Evolutionary conservation across 306 rosid genomes (phyloP), one percentile per base, ranked within the genome.

Genomic region (Hippophae gyantsensis): DNA sequence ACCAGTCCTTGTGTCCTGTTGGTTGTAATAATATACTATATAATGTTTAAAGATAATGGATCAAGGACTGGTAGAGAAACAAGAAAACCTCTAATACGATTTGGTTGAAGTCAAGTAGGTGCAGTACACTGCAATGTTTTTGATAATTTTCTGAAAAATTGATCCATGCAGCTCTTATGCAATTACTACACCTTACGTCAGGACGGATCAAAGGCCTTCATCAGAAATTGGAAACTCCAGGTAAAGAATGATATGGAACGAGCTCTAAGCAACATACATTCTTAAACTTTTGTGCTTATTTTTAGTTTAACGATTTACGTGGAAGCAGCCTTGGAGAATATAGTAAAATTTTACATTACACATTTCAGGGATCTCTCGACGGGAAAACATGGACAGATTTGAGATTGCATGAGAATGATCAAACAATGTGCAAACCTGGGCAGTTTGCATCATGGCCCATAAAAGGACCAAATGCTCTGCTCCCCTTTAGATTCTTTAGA

Each of bases 391-490:
- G 98, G 98, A 82, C 81, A 10, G 70, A 81, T 66, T 68, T 87
- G 74, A 74, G 85, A 66, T 76, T 71, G 23, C 98, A 92, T 57
- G 98, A 85, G 72, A 87, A 85, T 63, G 98, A 92, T 8, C 56
- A 76, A 59, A 85, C 84, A 4, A 63, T 82, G 48, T 85, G 95
- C 68, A 92, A 92, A 69, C 84, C 93, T 3, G 86, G 92, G 59
- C 96, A 87, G 76, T 92, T 92, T 65, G 93, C 89, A n/a, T 87
- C 98, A 11, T 92, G 98, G 96, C 68, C 95, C 5, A 70, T 92
- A 43, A 54, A 50, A 7, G 95, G 89, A 43, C 80, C 92, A n/a
- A 81, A 85, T 6, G 80, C 95, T 51, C 67, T 92, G 55, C 95
- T 79, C 23, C 95, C 95, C 10, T 92, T 83, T 13, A 69, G 89